These are phyloP conservation scores for Hortaea sp. DNA, from an alignment of 2,329 filamentous ascomycete species.

Conservation along the genomic window DNA sequence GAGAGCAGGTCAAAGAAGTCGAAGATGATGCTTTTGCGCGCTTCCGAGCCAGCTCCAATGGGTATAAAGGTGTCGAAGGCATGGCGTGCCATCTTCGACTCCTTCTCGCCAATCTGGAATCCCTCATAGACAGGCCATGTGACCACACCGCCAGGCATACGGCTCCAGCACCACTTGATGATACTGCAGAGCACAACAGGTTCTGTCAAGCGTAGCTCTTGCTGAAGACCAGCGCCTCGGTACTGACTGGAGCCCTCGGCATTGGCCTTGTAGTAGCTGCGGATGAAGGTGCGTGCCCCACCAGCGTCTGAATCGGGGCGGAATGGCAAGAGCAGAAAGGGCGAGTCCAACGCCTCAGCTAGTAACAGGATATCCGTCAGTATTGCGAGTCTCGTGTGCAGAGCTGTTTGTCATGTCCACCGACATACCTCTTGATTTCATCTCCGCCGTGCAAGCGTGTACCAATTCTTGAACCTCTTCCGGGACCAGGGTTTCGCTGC, in stretches of 20 bases:
- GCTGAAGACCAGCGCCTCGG: slow-evolving; percentile 60
- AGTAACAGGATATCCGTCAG: no score
- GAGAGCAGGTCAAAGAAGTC: slow-evolving; percentile 93
- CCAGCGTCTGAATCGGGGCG: slow-evolving; percentile 86
- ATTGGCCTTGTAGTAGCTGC: slow-evolving; percentile 75
- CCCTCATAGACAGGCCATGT: slow-evolving; percentile 96
- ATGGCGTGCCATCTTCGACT: slow-evolving; percentile 83
- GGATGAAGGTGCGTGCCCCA: slow-evolving; percentile 82
- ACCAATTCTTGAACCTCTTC: slow-evolving; percentile 88
- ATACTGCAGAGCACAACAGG: slow-evolving; percentile 93
- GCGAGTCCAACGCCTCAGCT: slow-evolving; percentile 67
- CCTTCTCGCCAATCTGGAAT: slow-evolving; percentile 88
- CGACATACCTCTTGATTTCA: slow-evolving; percentile 80
- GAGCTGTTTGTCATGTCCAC: no score
- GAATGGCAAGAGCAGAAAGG: slow-evolving; percentile 89
- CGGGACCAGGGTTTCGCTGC: slow-evolving; percentile 68
- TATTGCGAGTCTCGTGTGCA: no score
- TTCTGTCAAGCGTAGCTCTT: slow-evolving; percentile 86
- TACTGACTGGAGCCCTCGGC: slow-evolving; percentile 47
- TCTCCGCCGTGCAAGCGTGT: slow-evolving; percentile 73
- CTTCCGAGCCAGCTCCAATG: slow-evolving; percentile 77
- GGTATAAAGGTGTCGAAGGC: slow-evolving; percentile 96
- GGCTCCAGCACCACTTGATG: slow-evolving; percentile 97
- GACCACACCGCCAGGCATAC: slow-evolving; percentile 80
- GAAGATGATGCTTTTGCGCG: slow-evolving; percentile 80